Base-by-base conservation (phyloP, 1,139 yeast species). In the Candida sp. region DNA sequence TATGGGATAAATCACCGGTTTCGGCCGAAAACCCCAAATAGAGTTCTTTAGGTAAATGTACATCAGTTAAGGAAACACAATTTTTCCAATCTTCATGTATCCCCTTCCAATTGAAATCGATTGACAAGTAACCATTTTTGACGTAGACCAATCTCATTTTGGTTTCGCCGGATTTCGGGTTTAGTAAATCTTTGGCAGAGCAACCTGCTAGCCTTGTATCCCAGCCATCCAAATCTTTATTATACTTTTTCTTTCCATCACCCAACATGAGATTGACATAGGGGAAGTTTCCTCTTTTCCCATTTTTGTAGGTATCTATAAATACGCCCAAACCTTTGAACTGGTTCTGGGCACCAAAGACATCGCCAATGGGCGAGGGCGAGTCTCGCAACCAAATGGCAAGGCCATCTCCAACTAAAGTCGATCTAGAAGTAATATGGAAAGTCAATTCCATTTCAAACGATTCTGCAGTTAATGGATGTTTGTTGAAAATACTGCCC, bases 231-330 rank as follows among this genome's bases (percentile, higher is more conserved):
- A 75, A 70, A n/a, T 66, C 78, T 55, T 82, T 80, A 52, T 82
- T 79, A 63, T 88, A 89, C 12, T 49, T 48, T 2, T 77, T 70
- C 6, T 64, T 55, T 2, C 89, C 87, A 52, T 87, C 89, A 36
- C 90, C 86, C 47, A 79, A 67, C 82, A 86, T 81, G 41, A 86
- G 77, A 57, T 83, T 75, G 35, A 79, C 79, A 55, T 77, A 84
- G 1, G 97, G 97, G 62, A 88, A 89, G 34, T 76, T 68, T 2
- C 89, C 89, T 29, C 81, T 69, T 35, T 76, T 70, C 42, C 85
- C 84, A 48, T 89, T 89, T 50, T 82, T 79, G 63, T 85, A 89
- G 5, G 96, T 88, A 61, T 89, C 97, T 44, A 89, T 63, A 60
- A 87, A 77, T 21, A 89, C 62, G 1, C 87, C 95, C 44, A 87